These are phyloP conservation scores for Penicillium sp. DNA, from an alignment of 2,329 filamentous ascomycete genomes.

Conservation along the genomic window DNA sequence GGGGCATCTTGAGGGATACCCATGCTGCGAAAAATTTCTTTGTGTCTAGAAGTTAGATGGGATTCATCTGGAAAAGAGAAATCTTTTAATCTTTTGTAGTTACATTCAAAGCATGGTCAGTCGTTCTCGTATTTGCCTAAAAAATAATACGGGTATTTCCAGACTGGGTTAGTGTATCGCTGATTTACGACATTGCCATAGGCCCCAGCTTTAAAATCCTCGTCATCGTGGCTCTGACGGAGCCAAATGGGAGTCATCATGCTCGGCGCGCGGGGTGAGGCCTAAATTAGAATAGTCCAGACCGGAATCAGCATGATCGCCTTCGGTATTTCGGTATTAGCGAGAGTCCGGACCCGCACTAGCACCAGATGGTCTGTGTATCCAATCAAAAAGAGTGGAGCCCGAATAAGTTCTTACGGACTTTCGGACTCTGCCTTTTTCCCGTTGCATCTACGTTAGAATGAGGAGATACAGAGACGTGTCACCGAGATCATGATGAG, in stretches of 20 bases:
- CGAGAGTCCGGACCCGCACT: neutral
- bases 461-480: neutral
- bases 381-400: neutral
- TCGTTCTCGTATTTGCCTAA: too few species aligned
- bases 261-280: neutral
- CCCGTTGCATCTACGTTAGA: constrained; percentile 1
- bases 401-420: neutral
- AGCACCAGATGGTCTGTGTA: too few species aligned
- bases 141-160: neutral
- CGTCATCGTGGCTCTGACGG: neutral
- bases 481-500: neutral
- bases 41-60: too few species aligned
- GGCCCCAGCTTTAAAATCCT: neutral
- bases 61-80: neutral
- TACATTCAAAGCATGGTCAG: neutral
- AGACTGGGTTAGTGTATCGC: neutral
- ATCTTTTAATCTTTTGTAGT: neutral
- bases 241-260: neutral
- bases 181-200: neutral
- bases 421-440: constrained; percentile 6
- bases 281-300: neutral
- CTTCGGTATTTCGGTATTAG: neutral
- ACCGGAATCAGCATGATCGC: neutral
- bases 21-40: neutral
- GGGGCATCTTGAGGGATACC: neutral